A percentile compares a stretch with the other conserved stretches of the same genome.
Evolutionary conservation across 805 yeast species (phyloP).

Genomic region (Sugiyamaella mastotermitis): DNA sequence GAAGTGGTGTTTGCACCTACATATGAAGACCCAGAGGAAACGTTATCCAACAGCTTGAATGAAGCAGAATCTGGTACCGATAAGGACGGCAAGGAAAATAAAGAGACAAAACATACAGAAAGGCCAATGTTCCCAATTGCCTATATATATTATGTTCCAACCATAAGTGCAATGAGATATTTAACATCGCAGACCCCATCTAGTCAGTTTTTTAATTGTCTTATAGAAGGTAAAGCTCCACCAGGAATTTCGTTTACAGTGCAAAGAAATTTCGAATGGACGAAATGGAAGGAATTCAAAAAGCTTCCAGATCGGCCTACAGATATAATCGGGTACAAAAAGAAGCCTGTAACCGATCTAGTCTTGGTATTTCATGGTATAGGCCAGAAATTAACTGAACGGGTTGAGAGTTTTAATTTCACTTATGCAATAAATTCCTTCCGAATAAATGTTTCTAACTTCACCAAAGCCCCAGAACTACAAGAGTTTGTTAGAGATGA

Average conservation of each 20-base stretch:
- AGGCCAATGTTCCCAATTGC: constrained; percentile 16
- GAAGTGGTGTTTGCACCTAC: constrained; percentile 27
- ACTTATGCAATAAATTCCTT: constrained; percentile 54
- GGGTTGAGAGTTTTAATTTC: constrained; percentile 77
- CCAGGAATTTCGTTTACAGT: constrained; percentile 20
- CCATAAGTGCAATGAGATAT: constrained; percentile 12
- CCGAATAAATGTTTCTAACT: constrained; percentile 29
- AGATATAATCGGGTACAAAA: constrained; percentile 23
- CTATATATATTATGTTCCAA: constrained; percentile 10
- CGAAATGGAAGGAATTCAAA: constrained; percentile 24
- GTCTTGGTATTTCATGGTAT: constrained; percentile 89
- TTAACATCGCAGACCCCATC: constrained; percentile 12
- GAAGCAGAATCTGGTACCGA: not conserved
- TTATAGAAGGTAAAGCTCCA: constrained; percentile 19
- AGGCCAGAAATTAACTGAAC: constrained; percentile 81
- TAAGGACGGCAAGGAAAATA: constrained; percentile 3
- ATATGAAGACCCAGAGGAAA: not conserved
- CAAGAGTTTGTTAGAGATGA: constrained; percentile 14
- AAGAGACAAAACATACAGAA: not conserved
- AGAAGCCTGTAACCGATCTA: constrained; percentile 48
- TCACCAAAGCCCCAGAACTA: constrained; percentile 19
- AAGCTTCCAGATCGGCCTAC: constrained; percentile 25
- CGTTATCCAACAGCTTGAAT: not conserved
- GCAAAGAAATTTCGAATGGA: constrained; percentile 29
- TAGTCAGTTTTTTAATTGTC: constrained; percentile 12